Evolutionary conservation across 139 green algal species (phyloP), one percentile per base, ranked within the genome.

Genomic region (Tetradesmus lagerheimii): DNA sequence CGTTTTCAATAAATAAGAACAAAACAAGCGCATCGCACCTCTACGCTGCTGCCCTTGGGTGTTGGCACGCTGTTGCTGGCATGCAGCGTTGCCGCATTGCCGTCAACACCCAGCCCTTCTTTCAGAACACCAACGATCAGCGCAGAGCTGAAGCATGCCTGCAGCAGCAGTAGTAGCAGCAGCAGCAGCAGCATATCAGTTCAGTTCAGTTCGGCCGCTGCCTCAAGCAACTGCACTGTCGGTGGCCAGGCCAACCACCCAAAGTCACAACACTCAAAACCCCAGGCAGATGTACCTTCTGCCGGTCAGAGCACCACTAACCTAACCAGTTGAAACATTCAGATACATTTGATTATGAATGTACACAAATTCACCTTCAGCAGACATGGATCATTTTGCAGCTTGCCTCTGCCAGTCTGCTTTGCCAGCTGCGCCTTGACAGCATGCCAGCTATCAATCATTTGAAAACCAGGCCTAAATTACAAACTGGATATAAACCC

Each of bases 11-110:
- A n/a, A n/a, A n/a, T n/a, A n/a, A n/a, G n/a, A n/a, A n/a, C n/a
- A n/a, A n/a, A n/a, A n/a, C n/a, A n/a, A n/a, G n/a, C n/a, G n/a
- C n/a, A 62, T 1, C 76, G 1, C 41, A 84, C 78, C 39, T 84
- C 79, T 5, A 84, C 79, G 29, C 27, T 71, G 16, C 39, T 38
- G 31, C 80, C 80, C 31, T 86, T 71, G 20, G 45, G 80, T 45
- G 80, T 86, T 43, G 43, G 43, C n/a, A 86, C 45, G 45, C 80
- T 86, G 80, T 86, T 86, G 45, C 45, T 74, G n/a, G 80, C n/a
- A 0, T 31, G 38, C n/a, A 86, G 45, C 47, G 75, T 14, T 12
- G 29, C 29, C 8, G 47, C 34, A 4, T 45, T 11, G 29, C 43
- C 27, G n/a, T 64, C 16, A 16, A 87, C 14, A 57, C 39, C 39